Conservation (phyloP, 495 filamentous ascomycete genomes). For the Hypoxylon crocopeplum region DNA sequence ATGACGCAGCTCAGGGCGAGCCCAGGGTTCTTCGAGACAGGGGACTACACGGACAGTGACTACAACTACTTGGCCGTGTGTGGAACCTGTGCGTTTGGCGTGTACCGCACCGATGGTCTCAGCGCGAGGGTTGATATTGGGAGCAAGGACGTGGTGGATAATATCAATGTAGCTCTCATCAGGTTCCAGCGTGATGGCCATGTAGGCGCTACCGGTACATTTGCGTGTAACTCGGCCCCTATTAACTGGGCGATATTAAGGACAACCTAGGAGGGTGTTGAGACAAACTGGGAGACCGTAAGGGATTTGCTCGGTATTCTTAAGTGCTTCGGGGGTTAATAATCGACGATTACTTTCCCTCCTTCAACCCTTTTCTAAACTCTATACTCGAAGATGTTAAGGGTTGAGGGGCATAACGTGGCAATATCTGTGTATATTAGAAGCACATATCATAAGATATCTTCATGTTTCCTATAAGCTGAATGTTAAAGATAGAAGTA, state of each 20-base stretch:
- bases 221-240: conserved; percentile 15
- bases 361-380: no score
- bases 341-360: no score
- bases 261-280: not conserved
- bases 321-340: no score
- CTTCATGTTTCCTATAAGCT: no score
- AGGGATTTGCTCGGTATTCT: no score
- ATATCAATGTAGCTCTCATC: conserved; percentile 14
- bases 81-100: conserved; percentile 30
- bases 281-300: no score
- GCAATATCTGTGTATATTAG: no score
- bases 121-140: conserved; percentile 20
- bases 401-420: no score
- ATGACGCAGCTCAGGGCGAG: not conserved
- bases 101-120: conserved; percentile 15
- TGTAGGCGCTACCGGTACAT: conserved; percentile 22
- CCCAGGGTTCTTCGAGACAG: conserved; percentile 27
- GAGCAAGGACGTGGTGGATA: conserved; percentile 27
- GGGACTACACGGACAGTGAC: conserved; percentile 2
- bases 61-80: conserved; percentile 13
- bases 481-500: no score
- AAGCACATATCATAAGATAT: no score
- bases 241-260: conserved; percentile 25
- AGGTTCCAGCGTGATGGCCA: conserved; percentile 15
- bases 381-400: no score